Base-by-base conservation (phyloP, 177 flowering plant species). In the Vitis hybrid region DNA sequence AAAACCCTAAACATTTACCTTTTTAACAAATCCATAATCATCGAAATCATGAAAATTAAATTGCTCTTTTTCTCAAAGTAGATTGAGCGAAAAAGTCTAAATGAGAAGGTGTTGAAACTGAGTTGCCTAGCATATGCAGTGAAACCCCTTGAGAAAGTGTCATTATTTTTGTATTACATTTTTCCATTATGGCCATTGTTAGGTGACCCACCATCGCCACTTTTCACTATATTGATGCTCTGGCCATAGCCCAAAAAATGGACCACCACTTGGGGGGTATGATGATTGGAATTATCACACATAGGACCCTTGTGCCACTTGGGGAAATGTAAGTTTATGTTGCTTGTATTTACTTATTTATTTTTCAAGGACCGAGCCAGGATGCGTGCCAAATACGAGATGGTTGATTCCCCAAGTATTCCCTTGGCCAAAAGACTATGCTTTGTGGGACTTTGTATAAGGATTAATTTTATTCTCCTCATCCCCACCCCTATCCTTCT, bases 181-280 rank as follows among this genome's bases (percentile, higher is more conserved):
- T 38, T 44, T 20, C 33, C 31, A 28, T 3, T 12, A 65, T 53
- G 47, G 66, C 44, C 7, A 54, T 59, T 62, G 71, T 61, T 73
- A 66, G 71, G 70, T 73, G 76, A 62, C 55, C 71, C 76, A 67
- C 71, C 47, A 24, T 1, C 20, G 18, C 22, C 61, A 14, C 20
- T 24, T 68, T 22, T 19, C 33, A 51, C 10, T n/a, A 4, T 52
- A 3, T 20, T 24, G 52, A 68, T 57, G 63, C 15, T 68, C 71
- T 57, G 71, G 59, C 71, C 63, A 68, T n/a, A 17, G 31, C 47
- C 47, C 47, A n/a, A 10, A 24, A 71, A 64, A 24, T 63, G 74
- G 64, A 57, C 74, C 53, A 9, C 55, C 69, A 65, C 31, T 38
- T 38, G 10, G 6, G 22, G 64, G 64, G 18, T 7, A 24, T 55